Base-by-base conservation (phyloP, 2,329 filamentous ascomycete species). In the Cladosporium sp. region DNA sequence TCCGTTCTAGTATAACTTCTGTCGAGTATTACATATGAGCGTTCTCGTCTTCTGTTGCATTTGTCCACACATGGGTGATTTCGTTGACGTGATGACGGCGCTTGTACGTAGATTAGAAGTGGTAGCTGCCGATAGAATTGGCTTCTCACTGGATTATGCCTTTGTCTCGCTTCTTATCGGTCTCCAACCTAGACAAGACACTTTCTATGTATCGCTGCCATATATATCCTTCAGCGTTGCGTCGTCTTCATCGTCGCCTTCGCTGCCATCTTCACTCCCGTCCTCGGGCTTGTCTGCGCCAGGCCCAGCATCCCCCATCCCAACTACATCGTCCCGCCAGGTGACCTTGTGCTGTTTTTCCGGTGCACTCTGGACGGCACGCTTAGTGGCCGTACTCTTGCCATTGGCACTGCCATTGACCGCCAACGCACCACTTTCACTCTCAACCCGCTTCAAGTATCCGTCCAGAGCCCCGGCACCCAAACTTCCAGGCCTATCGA, bases 371-470 rank as follows among this genome's bases (percentile, higher is more conserved):
- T 36, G n/a, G 43, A 25, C 21, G 43, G 13, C 28, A n/a, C 58
- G n/a, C n/a, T 56, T 51, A 8, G 32, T 23, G 1, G 26, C 26
- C 16, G 2, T 4, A 2, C 25, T 8, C 14, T 21, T 28, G 16
- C 26, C 26, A 14, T 8, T 13, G 7, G 2, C 26, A 28, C n/a
- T 13, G 13, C 18, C 8, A 32, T n/a, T 21, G 8, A n/a, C 18
- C 8, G 1, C 13, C 2, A 18, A 2, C 34, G n/a, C 49, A 8
- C 23, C 23, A n/a, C 23, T 28, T 14, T 43, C 58, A 25, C 21
- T 39, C 23, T 23, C 32, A 7, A 21, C 28, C 25, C 51, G 65
- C 64, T 28, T 66, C 63, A 63, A 53, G 54, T 84, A 62, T n/a
- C 54, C 66, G 3, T 54, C 58, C 53, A 70, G 21, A 32, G n/a